Conservation (phyloP, 371 early-diverging fungal genomes). For the Chytridium lagenaria region DNA sequence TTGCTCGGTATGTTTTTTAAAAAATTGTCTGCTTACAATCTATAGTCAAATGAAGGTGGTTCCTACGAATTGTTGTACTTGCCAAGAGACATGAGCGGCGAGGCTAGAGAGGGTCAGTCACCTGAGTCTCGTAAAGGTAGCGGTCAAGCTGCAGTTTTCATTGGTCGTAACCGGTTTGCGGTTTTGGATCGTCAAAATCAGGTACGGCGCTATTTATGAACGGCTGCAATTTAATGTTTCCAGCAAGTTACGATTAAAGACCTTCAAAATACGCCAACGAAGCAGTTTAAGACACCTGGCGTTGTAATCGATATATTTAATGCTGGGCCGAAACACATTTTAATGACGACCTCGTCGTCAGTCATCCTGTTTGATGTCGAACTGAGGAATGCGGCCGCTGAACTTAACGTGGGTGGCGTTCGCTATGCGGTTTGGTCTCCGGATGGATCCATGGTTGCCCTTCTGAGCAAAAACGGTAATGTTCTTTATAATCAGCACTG, state of each 20-base stretch:
- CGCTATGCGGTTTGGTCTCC: conserved; percentile 91
- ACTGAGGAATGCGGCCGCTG: conserved; percentile 73
- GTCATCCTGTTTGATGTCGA: conserved; percentile 92
- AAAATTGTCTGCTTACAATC: neutral
- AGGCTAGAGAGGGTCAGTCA: conserved; percentile 56
- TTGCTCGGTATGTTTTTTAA: conserved; percentile 70
- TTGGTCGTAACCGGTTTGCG: conserved; percentile 94
- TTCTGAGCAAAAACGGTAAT: conserved; percentile 91
- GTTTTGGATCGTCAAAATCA: conserved; percentile 82
- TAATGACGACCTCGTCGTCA: conserved; percentile 81
- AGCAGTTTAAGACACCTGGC: conserved; percentile 82
- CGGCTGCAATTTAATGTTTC: no score
- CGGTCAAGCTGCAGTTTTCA: conserved; percentile 87
- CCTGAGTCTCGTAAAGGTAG: conserved; percentile 67
- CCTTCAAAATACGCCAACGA: conserved; percentile 83
- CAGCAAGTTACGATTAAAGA: conserved; percentile 77
- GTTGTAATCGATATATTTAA: conserved; percentile 83
- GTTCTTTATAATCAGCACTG: neutral
- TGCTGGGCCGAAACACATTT: conserved; percentile 82
- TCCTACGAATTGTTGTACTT: conserved; percentile 84
- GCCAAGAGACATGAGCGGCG: conserved; percentile 75
- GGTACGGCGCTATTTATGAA: conserved; percentile 21
- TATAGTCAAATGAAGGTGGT: conserved; percentile 80
- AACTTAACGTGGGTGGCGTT: conserved; percentile 77
- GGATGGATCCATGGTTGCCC: conserved; percentile 85